Percentiles rank a stretch among this genome's conserved stretches.
These are phyloP conservation scores for Panicum hallii DNA, from an alignment of 202 grass and related monocot genomes.

Conservation along the genomic window DNA sequence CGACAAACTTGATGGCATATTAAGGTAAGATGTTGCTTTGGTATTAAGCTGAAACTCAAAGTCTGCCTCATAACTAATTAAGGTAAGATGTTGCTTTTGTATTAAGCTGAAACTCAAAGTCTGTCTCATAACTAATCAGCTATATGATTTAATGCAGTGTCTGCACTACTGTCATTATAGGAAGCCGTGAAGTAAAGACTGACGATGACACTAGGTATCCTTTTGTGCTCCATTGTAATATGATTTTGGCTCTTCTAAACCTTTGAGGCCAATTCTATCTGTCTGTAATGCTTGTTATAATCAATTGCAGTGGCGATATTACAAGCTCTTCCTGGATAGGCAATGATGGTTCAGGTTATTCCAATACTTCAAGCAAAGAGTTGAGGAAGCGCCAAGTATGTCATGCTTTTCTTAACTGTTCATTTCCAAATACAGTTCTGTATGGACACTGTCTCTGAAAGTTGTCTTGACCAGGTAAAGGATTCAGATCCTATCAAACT, in stretches of 20 bases:
- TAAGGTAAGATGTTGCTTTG: constrained; percentile 67
- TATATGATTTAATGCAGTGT: constrained; percentile 65
- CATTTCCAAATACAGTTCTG: constrained; percentile 18
- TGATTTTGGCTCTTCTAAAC: constrained; percentile 3
- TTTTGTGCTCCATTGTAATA: constrained; percentile 29
- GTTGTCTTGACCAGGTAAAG: constrained; percentile 70
- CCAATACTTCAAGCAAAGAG: constrained; percentile 71
- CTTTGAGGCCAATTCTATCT: constrained; percentile 10
- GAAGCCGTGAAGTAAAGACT: constrained; percentile 64
- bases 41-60: constrained; percentile 24
- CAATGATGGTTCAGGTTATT: constrained; percentile 64
- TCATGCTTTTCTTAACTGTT: neutral
- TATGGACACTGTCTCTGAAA: constrained; percentile 35
- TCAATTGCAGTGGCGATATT: constrained; percentile 72
- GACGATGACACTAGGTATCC: constrained; percentile 83
- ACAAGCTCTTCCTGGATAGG: constrained; percentile 76
- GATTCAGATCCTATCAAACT: constrained; percentile 94
- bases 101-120: constrained; percentile 20
- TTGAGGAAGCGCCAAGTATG: constrained; percentile 85
- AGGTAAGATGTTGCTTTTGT: constrained; percentile 60
- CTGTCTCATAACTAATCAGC: neutral
- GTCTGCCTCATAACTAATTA: constrained; percentile 28
- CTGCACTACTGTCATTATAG: constrained; percentile 92
- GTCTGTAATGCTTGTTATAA: constrained; percentile 37
- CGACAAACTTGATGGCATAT: constrained; percentile 97